A percentile compares a stretch with the other conserved stretches of the same genome.
Conservation (phyloP, 2,329 filamentous ascomycete genomes). For the Chaetomium sp. region DNA sequence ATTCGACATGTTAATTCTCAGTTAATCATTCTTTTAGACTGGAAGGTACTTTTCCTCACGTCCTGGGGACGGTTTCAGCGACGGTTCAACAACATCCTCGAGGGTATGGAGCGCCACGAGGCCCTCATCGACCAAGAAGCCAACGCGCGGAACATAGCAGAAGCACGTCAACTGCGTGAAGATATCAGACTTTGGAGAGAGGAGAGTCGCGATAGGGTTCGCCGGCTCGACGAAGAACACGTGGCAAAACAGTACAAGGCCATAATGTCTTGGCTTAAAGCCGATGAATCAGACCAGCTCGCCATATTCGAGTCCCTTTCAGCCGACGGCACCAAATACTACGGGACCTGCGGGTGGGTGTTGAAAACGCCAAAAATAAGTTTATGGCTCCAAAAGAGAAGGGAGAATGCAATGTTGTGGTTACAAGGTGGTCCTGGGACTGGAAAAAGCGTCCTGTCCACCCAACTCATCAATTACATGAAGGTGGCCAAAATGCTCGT, state of each 20-base stretch:
- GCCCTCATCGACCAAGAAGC: neutral
- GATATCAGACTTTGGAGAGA: neutral
- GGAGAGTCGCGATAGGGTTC: neutral
- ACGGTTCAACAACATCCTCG: neutral
- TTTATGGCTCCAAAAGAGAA: neutral
- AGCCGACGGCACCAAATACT: neutral
- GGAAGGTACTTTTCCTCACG: neutral
- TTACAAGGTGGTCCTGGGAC: neutral
- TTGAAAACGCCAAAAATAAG: neutral
- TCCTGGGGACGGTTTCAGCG: constrained; percentile 1
- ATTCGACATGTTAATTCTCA: neutral
- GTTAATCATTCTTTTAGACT: neutral
- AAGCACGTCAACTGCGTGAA: neutral
- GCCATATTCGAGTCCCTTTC: neutral
- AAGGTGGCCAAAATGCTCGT: neutral
- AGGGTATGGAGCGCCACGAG: neutral
- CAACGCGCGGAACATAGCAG: neutral
- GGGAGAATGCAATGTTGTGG: neutral
- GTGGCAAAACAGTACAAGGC: neutral
- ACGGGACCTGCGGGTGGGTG: neutral
- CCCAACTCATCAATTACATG: neutral
- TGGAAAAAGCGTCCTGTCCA: neutral
- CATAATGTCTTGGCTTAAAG: neutral
- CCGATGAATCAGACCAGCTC: neutral
- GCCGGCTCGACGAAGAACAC: neutral